Evolutionary conservation across 495 filamentous ascomycete genomes (phyloP), one percentile per base, ranked within the genome.

Genomic region (Cercophora samala): DNA sequence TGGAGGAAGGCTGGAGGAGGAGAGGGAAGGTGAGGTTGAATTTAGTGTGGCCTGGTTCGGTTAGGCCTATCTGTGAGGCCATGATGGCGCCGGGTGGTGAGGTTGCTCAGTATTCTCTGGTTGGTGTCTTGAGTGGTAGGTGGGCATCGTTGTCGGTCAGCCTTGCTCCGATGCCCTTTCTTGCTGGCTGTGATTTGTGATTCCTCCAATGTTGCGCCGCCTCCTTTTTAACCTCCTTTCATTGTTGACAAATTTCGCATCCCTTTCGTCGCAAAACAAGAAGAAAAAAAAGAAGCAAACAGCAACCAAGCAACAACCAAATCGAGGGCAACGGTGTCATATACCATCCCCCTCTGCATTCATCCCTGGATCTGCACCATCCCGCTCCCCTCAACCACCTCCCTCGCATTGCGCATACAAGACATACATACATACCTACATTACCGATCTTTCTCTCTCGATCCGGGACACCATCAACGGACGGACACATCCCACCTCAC

Each of bases 21-120:
- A 69, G 59, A 11, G 72, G 68, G 26, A 71, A 73, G 24, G 58
- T 72, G 66, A 75, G 66, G 70, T 75, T 75, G 69, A 73, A 73
- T 46, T 68, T 73, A 56, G 70, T 69, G 21, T 71, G 66, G 13
- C 55, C 70, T n/a, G 64, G 58, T 22, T 73, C 73, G 17, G 58
- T 68, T 13, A 66, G 61, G 29, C 60, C 60, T 8, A 56, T 62
- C n/a, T 62, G 58, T 25, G 23, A 1, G 58, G 22, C 24, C 68
- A 54, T 23, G 65, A 8, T 46, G 62, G 42, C 26, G 26, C 32
- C 60, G 51, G 29, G 26, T 61, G 64, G 17, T 26, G 1, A 6
- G 21, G 6, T 3, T 46, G 9, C 11, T 46, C 13, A 17, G 37
- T 18, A 1, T 46, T 46, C 37, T 46, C 13, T 0, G 11, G 37